Conservation (phyloP, 169 alveolate species). For the Babesia bovis region DNA sequence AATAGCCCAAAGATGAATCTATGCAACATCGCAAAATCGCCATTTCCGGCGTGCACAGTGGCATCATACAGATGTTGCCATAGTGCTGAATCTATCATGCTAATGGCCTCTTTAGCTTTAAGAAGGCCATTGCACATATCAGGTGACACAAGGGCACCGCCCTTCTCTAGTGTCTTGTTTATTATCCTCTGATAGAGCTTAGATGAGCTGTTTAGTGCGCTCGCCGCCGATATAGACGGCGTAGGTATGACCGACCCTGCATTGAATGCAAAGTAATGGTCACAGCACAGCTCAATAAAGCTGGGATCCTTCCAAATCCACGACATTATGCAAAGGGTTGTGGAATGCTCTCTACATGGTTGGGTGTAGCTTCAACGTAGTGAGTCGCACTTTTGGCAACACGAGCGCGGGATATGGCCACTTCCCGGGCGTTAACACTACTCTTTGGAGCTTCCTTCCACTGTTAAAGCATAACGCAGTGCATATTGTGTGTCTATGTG, state of each 20-base stretch:
- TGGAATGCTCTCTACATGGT: conserved; percentile 16
- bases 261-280: conserved; percentile 62
- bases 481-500: background rate
- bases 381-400: background rate
- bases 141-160: conserved; percentile 46
- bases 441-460: background rate
- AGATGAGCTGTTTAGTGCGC: conserved; percentile 41
- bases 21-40: conserved; percentile 52
- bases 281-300: conserved; percentile 67
- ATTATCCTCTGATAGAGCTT: conserved; percentile 35
- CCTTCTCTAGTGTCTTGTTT: conserved; percentile 55
- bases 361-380: background rate
- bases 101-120: conserved; percentile 58
- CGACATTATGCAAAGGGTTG: conserved; percentile 20
- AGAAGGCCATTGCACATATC: conserved; percentile 29
- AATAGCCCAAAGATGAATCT: conserved; percentile 58
- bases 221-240: conserved; percentile 43
- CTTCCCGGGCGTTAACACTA: conserved; percentile 7
- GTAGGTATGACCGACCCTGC: conserved; percentile 59
- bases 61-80: conserved; percentile 67
- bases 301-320: conserved; percentile 70
- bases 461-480: background rate
- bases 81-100: conserved; percentile 47
- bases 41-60: conserved; percentile 26
- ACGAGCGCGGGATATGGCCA: conserved; percentile 20